phyloP scores from a whole-genome alignment of 1,284 basidiomycete genomes.

The Melampsora larici-populina region DNA sequence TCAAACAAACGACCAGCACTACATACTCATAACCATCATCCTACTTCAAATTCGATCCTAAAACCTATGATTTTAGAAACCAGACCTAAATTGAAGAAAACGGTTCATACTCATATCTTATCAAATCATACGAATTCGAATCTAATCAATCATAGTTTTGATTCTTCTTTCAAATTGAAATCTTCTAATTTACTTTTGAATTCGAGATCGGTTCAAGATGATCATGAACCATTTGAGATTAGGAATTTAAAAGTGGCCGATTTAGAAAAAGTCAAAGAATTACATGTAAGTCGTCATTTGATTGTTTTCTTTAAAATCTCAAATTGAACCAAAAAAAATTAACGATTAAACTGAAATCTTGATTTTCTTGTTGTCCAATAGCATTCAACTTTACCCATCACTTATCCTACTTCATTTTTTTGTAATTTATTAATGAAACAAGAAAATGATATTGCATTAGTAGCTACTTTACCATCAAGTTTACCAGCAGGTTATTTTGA shows the following conservation, averaged over 20 bases:
- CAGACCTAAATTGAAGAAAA: neutral
- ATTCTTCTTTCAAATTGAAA: neutral
- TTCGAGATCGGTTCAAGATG: neutral
- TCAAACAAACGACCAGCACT: too few species aligned
- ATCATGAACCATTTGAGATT: conserved; percentile 14
- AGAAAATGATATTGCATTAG: conserved; percentile 1
- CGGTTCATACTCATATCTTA: neutral
- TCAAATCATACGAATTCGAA: neutral
- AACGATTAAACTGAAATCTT: too few species aligned
- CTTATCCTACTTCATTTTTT: conserved; percentile 27
- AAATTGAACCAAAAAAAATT: too few species aligned
- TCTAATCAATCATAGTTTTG: neutral
- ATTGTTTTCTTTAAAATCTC: too few species aligned
- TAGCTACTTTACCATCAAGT: conserved; percentile 24
- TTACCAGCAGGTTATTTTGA: conserved; percentile 9
- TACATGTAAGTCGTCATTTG: conserved; percentile 16
- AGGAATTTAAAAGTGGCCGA: conserved; percentile 7
- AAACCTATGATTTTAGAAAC: conserved; percentile 16
- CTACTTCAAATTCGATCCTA: conserved; percentile 9
- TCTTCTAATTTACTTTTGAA: neutral
- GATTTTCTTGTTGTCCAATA: too few species aligned
- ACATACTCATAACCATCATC: conserved; percentile 20
- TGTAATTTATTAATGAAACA: conserved; percentile 2
- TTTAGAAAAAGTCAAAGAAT: conserved; percentile 22
- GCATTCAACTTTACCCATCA: conserved; percentile 21